phyloP scores from a whole-genome alignment of 352 stramenopile species.

The Pythium grandisporangium region DNA sequence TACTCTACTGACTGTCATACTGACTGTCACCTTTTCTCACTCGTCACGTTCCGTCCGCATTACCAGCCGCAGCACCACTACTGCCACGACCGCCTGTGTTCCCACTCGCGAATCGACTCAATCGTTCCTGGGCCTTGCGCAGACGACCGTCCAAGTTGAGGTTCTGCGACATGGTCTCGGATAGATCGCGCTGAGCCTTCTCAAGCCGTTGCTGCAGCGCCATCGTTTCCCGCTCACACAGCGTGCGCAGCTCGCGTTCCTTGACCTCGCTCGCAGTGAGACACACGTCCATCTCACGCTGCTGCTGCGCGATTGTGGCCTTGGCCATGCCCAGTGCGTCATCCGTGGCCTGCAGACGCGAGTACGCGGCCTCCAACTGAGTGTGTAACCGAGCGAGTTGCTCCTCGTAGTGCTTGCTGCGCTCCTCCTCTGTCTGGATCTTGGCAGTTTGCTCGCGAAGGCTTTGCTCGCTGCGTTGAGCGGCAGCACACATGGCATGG shows the following conservation, averaged over 20 bases:
- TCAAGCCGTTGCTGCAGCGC: conserved; percentile 50
- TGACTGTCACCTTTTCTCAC: no score
- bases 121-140: conserved; percentile 64
- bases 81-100: not conserved
- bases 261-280: conserved; percentile 19
- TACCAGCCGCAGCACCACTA: no score
- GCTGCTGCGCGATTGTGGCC: conserved; percentile 15
- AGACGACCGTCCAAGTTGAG: conserved; percentile 51
- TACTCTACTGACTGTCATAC: no score
- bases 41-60: no score
- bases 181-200: conserved; percentile 68
- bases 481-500: conserved; percentile 51
- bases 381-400: conserved; percentile 22
- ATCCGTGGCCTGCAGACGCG: conserved; percentile 29
- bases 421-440: conserved; percentile 10
- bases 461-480: conserved; percentile 31
- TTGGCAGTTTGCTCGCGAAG: conserved; percentile 21
- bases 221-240: conserved; percentile 32
- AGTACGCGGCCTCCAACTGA: conserved; percentile 39
- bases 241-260: conserved; percentile 28
- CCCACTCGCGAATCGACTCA: conserved; percentile 23
- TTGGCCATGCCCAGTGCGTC: conserved; percentile 12
- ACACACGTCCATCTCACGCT: conserved; percentile 17
- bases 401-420: conserved; percentile 23
- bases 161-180: conserved; percentile 59